Evolutionary conservation across 495 filamentous ascomycete species (phyloP).

Genomic region (Penicillium alfredii): DNA sequence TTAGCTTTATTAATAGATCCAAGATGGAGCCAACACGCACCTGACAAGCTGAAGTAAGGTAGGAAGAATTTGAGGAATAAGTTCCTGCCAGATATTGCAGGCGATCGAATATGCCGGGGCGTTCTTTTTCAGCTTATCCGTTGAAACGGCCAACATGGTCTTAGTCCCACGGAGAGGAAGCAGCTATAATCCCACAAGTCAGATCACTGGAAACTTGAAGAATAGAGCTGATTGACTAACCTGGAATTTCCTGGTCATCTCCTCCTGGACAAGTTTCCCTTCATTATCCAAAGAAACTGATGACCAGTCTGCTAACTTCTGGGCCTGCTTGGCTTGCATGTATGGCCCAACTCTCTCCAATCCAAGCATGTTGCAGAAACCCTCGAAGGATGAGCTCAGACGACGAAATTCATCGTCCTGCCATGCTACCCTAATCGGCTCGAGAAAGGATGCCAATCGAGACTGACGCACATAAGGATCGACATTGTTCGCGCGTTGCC

Average conservation of each 20-base stretch:
- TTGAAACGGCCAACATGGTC: conserved; percentile 79
- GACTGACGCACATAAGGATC: conserved; percentile 57
- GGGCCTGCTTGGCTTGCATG: conserved; percentile 62
- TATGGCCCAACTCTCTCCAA: conserved; percentile 76
- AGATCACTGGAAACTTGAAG: background rate
- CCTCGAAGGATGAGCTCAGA: conserved; percentile 66
- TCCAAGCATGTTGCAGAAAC: conserved; percentile 74
- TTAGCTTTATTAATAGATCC: conserved; percentile 3
- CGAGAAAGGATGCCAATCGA: conserved; percentile 65
- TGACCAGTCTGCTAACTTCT: conserved; percentile 79
- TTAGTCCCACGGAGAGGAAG: conserved; percentile 84
- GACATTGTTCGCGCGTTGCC: conserved; percentile 73
- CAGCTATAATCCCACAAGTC: conserved; percentile 34
- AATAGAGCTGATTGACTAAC: conserved; percentile 30
- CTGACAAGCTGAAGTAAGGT: conserved; percentile 80
- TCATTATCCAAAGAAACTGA: conserved; percentile 66
- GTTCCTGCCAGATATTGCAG: conserved; percentile 73
- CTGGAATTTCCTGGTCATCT: conserved; percentile 62
- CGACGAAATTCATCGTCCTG: conserved; percentile 60
- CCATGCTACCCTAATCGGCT: conserved; percentile 77
- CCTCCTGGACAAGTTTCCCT: conserved; percentile 68
- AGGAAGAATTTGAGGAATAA: conserved; percentile 76
- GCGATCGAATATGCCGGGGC: conserved; percentile 63
- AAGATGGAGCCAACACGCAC: conserved; percentile 31
- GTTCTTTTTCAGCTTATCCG: conserved; percentile 73